Percentiles rank a stretch among this genome's conserved stretches.
These are phyloP conservation scores for Coelastrella sp. DNA, from an alignment of 139 green algal genomes.

Conservation along the genomic window DNA sequence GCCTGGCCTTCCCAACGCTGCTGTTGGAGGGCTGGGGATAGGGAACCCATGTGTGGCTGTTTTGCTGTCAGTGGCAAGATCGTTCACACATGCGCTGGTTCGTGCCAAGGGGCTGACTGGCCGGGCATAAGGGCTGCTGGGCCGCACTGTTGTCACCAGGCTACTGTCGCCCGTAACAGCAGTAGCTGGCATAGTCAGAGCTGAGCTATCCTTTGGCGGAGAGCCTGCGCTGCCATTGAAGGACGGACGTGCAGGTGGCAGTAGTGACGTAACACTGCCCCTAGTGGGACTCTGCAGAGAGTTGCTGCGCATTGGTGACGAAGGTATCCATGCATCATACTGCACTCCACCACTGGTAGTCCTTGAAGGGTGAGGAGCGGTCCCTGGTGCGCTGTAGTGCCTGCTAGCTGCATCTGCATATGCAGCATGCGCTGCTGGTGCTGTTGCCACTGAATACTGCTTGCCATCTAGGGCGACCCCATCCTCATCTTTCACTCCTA, in stretches of 20 bases:
- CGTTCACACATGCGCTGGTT: not conserved
- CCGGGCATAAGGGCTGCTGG: constrained; percentile 36
- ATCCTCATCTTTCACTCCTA: not conserved
- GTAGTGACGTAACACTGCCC: not conserved
- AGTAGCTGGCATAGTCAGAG: constrained; percentile 1
- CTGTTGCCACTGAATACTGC: not conserved
- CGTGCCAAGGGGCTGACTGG: constrained; percentile 11
- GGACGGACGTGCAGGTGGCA: not conserved
- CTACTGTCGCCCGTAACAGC: constrained; percentile 19
- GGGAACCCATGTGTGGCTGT: not conserved
- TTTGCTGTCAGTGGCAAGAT: not conserved
- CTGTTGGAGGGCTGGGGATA: constrained; percentile 14
- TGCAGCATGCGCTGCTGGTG: not conserved
- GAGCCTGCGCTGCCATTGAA: constrained; percentile 2
- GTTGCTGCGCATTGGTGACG: constrained; percentile 6
- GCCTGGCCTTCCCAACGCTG: not conserved
- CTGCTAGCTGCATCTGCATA: not conserved
- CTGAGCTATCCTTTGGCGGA: not conserved
- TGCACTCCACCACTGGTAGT: not conserved
- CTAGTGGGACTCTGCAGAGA: not conserved
- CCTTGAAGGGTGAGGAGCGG: constrained; percentile 3
- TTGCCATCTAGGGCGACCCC: not conserved
- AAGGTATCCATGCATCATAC: not conserved
- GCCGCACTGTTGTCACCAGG: constrained; percentile 17
- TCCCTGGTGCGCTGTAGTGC: constrained; percentile 25